Evolutionary conservation across 2,329 filamentous ascomycete genomes (phyloP).

Genomic region (Xylariaceae sp.): DNA sequence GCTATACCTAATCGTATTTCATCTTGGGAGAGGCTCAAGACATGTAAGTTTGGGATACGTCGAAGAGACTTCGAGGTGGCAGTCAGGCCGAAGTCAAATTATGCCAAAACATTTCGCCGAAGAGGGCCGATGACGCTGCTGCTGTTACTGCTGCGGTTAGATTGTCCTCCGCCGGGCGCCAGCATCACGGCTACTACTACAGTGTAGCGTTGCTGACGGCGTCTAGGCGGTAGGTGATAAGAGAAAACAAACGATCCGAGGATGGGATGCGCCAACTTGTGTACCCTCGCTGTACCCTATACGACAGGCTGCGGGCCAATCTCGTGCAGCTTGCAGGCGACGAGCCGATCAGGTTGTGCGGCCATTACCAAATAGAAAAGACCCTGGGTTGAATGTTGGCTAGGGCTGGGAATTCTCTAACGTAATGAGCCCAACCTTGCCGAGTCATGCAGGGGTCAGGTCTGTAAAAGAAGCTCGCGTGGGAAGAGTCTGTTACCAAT

Average conservation of each 20-base stretch:
- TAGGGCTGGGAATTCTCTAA: slow-evolving; percentile 50
- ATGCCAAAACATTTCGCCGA: too few species aligned
- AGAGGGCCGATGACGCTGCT: slow-evolving; percentile 3
- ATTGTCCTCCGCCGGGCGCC: too few species aligned
- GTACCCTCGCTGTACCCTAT: slow-evolving; percentile 15
- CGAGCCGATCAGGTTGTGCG: slow-evolving; percentile 29
- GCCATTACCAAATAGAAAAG: slow-evolving; percentile 58
- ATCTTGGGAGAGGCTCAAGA: slow-evolving; percentile 30
- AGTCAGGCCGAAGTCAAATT: slow-evolving; percentile 30
- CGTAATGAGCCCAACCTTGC: slow-evolving; percentile 51
- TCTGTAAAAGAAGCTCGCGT: too few species aligned
- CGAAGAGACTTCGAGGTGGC: slow-evolving; percentile 22
- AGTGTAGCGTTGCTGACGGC: too few species aligned
- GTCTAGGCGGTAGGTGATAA: too few species aligned
- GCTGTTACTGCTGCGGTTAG: slow-evolving; percentile 16
- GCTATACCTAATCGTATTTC: background rate
- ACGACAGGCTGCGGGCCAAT: slow-evolving; percentile 29
- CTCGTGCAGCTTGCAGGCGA: slow-evolving; percentile 26
- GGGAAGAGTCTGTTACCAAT: slow-evolving; percentile 21
- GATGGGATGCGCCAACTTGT: slow-evolving; percentile 11
- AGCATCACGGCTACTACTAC: too few species aligned
- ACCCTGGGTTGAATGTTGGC: slow-evolving; percentile 38
- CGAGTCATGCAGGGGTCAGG: slow-evolving; percentile 36
- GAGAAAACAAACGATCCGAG: too few species aligned
- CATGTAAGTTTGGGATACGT: slow-evolving; percentile 32